phyloP scores from a whole-genome alignment of 2,329 filamentous ascomycete species.

The Beauveria medogensis region DNA sequence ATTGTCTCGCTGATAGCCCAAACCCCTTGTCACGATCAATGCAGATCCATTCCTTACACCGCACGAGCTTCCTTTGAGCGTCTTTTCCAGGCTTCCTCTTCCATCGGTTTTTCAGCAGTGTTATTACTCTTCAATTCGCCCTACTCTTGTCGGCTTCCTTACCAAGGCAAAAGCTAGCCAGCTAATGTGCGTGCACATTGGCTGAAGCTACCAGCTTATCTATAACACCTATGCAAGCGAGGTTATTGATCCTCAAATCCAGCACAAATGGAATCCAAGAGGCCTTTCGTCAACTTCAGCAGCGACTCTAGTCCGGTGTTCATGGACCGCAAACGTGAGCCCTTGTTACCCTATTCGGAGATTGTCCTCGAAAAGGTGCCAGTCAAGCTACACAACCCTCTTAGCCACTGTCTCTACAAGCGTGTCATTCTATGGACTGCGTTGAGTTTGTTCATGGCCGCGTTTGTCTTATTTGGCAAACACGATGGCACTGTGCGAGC shows the following conservation, averaged over 20 bases:
- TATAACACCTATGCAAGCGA: not conserved
- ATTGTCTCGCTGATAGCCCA: not conserved
- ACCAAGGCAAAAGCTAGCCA: too few species aligned
- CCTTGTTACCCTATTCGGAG: conserved; percentile 26
- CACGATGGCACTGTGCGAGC: conserved; percentile 17
- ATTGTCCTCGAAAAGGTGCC: conserved; percentile 27
- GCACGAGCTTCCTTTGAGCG: not conserved
- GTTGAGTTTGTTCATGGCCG: conserved; percentile 33
- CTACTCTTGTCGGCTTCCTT: not conserved
- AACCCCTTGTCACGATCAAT: not conserved
- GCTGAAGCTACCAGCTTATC: not conserved
- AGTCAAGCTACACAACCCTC: conserved; percentile 35
- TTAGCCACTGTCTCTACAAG: conserved; percentile 46
- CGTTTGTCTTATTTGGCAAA: conserved; percentile 31
- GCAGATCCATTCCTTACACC: conserved; percentile 10
- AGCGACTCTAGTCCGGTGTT: conserved; percentile 27
- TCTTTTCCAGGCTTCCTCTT: not conserved
- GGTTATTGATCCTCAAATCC: not conserved
- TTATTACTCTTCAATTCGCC: not conserved
- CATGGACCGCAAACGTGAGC: conserved; percentile 23
- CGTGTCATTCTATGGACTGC: conserved; percentile 43
- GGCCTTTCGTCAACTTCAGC: conserved; percentile 26
- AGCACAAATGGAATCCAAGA: conserved; percentile 20
- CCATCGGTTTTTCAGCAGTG: not conserved
- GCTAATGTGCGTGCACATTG: not conserved